Evolutionary conservation across 164 flowering plant species (phyloP).

Genomic region (Aristolochia contorta): DNA sequence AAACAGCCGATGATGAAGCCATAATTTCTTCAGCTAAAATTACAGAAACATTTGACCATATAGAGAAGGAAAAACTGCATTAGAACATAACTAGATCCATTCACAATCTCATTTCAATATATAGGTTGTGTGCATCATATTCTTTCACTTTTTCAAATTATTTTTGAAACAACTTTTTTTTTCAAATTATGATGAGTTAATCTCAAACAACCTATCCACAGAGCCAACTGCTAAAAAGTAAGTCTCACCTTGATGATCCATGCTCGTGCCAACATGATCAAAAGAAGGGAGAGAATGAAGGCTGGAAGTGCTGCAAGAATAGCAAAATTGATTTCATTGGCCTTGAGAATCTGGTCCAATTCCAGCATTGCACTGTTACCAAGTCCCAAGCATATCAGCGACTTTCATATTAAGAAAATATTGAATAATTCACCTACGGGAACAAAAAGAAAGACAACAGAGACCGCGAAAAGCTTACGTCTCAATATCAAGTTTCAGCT

Average conservation of each 20-base stretch:
- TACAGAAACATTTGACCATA: too few species aligned
- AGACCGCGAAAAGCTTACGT: slow-evolving; percentile 48
- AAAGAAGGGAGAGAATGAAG: slow-evolving; percentile 53
- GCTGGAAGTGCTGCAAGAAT: slow-evolving; percentile 97
- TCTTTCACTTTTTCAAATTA: too few species aligned
- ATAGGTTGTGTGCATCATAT: too few species aligned
- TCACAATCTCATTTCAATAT: too few species aligned
- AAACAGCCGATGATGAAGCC: too few species aligned
- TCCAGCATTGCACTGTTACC: slow-evolving; percentile 93
- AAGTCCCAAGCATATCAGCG: background rate
- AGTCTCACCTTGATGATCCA: slow-evolving; percentile 64
- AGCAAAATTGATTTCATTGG: slow-evolving; percentile 97
- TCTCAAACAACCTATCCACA: background rate
- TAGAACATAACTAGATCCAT: too few species aligned
- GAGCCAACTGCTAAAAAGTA: too few species aligned
- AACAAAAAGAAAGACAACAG: background rate
- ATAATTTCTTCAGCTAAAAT: too few species aligned
- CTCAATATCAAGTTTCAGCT: slow-evolving; percentile 92
- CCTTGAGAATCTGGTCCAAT: slow-evolving; percentile 83
- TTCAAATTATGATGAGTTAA: background rate
- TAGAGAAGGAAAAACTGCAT: too few species aligned
- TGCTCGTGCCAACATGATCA: slow-evolving; percentile 60
- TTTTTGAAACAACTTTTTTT: too few species aligned
- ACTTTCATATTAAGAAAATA: background rate
- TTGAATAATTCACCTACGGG: background rate